Evolutionary conservation across 805 yeast species (phyloP), one percentile per base, ranked within the genome.

Genomic region (Starmerella riodocensis): DNA sequence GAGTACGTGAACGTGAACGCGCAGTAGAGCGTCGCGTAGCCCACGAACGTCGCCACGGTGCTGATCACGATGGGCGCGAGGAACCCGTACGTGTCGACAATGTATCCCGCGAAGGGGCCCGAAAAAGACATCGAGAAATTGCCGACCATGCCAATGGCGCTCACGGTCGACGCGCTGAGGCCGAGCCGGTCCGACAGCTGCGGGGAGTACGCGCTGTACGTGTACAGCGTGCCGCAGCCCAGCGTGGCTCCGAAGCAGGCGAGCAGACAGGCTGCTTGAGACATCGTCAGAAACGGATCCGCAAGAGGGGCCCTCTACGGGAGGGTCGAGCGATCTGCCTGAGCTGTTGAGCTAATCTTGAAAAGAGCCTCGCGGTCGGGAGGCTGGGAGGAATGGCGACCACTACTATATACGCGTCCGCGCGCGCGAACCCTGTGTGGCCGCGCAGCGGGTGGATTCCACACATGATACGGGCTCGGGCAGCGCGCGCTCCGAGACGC

Each of bases 191-290:
- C 57, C 1, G 85, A 81, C 39, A 79, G 64, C 54, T 81, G 91
- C 0, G 93, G 88, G 28, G 84, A 77, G 55, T 74, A 81, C 1
- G 83, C 81, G 7, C 82, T 74, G 58, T 75, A 81, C 33, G 80
- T 61, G 57, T 81, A 81, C 51, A 78, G 62, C 1, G 91, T 81
- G 1, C 93, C 93, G 34, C 56, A 52, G 24, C 50, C 55, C 34
- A 53, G 41, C 4, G 56, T 46, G n/a, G 50, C 49, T 8, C 46
- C 43, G 32, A 53, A 53, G 43, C 55, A 52, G 13, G 56, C 29
- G 14, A 47, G 40, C 24, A 53, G 42, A 24, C 45, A 41, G n/a
- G 41, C 37, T 2, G 41, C 37, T 24, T 29, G 45, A 43, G 46
- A 46, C 50, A 46, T 47, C n/a, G 5, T 23, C 36, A 14, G 28